These are phyloP conservation scores for Macaranga tanarius DNA, from an alignment of 441 rosid species.

Conservation along the genomic window DNA sequence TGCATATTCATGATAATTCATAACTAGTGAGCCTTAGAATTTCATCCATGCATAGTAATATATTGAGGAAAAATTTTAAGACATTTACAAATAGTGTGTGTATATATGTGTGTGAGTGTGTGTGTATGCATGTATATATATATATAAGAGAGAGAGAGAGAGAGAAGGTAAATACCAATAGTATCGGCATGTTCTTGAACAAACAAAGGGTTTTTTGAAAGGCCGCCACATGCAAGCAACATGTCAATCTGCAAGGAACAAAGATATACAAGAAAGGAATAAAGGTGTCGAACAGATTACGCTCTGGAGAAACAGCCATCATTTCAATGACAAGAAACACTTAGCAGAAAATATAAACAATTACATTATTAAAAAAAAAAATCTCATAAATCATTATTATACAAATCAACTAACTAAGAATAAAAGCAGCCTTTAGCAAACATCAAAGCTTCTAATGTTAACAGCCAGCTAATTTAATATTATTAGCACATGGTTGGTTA, in stretches of 20 bases:
- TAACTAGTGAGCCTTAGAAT: not conserved
- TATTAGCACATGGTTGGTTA: not conserved
- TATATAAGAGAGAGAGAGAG: no score
- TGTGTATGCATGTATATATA: no score
- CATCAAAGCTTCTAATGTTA: not conserved
- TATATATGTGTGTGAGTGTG: no score
- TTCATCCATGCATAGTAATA: not conserved
- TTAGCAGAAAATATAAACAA: no score
- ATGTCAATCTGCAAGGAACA: conserved; percentile 63
- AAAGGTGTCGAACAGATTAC: not conserved
- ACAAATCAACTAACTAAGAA: no score
- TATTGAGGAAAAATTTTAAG: not conserved
- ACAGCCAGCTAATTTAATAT: not conserved
- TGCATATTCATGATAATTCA: not conserved
- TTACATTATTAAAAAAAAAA: no score
- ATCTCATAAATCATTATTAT: no score
- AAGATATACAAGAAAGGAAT: conserved; percentile 1
- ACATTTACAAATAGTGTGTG: no score
- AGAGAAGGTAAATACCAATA: conserved; percentile 43
- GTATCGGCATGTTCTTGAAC: conserved; percentile 92
- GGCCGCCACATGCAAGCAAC: conserved; percentile 90
- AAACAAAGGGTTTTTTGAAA: conserved; percentile 69
- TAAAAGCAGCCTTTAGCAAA: not conserved
- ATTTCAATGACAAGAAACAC: no score
- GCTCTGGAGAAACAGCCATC: no score